Conservation (phyloP, 1,284 basidiomycete species). For the Naganishia sp. region DNA sequence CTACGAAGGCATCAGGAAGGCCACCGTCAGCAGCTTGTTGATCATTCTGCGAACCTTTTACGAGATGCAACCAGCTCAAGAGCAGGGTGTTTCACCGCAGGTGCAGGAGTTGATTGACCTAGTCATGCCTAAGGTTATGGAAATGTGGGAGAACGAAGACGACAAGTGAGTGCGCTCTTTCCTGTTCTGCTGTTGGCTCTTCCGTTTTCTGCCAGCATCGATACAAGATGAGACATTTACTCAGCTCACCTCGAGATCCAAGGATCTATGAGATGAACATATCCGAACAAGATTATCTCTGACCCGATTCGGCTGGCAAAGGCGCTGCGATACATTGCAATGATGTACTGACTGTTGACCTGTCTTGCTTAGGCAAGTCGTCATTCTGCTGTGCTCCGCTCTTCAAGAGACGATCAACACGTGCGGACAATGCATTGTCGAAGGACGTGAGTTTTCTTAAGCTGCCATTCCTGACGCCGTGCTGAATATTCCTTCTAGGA, state of each 20-base stretch:
- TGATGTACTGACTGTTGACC: background rate
- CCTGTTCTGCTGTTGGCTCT: conserved; percentile 19
- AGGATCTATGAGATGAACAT: conserved; percentile 63
- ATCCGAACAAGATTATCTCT: conserved; percentile 46
- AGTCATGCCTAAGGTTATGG: conserved; percentile 73
- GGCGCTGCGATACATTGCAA: background rate
- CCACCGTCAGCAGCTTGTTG: conserved; percentile 83
- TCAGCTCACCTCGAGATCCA: conserved; percentile 83
- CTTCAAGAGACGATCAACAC: conserved; percentile 89
- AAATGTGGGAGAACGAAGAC: conserved; percentile 92
- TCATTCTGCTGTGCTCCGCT: conserved; percentile 78
- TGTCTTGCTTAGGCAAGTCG: conserved; percentile 68
- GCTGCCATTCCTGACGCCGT: background rate
- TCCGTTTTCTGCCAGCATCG: conserved; percentile 20
- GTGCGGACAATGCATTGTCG: conserved; percentile 80
- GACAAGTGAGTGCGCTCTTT: conserved; percentile 76
- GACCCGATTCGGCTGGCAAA: conserved; percentile 36
- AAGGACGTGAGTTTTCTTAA: conserved; percentile 56
- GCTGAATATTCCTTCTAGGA: conserved; percentile 1
- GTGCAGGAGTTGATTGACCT: conserved; percentile 81
- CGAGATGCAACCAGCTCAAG: conserved; percentile 75
- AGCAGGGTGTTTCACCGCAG: conserved; percentile 75
- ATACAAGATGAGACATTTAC: conserved; percentile 66
- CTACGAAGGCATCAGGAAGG: conserved; percentile 98
- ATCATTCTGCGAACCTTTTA: conserved; percentile 91